A percentile compares a stretch with the other conserved stretches of the same genome.
These are phyloP conservation scores for Coemansia pectinata DNA, from an alignment of 192 early-diverging fungal species.

Conservation along the genomic window DNA sequence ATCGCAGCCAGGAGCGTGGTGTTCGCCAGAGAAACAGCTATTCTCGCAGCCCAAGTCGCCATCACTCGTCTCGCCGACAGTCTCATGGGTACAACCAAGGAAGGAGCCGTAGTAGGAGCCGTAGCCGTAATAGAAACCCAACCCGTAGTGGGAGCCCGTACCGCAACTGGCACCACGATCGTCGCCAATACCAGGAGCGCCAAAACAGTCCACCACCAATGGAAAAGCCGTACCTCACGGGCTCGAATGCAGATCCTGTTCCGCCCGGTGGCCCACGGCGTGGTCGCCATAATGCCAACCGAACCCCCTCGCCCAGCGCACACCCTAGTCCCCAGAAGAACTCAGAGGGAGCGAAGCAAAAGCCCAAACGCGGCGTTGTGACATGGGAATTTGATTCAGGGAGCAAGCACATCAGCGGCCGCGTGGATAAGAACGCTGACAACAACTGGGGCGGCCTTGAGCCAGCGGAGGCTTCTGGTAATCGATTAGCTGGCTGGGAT, in stretches of 20 bases:
- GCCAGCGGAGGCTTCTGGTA: background rate
- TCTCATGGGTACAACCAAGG: background rate
- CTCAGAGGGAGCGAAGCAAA: background rate
- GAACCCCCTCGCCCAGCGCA: background rate
- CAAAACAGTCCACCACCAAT: background rate
- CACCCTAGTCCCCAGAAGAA: background rate
- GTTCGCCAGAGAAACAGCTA: background rate
- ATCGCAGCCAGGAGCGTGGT: background rate
- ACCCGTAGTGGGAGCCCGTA: background rate
- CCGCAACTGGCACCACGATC: background rate
- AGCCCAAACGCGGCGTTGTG: background rate
- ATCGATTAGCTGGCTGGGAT: background rate
- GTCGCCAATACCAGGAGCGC: background rate
- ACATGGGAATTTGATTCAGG: background rate
- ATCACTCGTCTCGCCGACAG: background rate
- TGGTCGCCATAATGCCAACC: background rate
- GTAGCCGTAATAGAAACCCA: background rate
- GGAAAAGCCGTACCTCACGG: background rate
- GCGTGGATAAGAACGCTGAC: background rate
- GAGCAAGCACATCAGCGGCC: background rate
- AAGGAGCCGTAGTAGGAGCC: background rate
- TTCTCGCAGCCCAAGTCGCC: background rate
- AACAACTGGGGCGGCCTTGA: background rate
- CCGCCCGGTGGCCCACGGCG: background rate
- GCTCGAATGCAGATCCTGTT: constrained; percentile 1